A percentile compares a stretch with the other conserved stretches of the same genome.
Conservation (phyloP, 129 eudicot species). For the Chrysanthemum seticuspe region DNA sequence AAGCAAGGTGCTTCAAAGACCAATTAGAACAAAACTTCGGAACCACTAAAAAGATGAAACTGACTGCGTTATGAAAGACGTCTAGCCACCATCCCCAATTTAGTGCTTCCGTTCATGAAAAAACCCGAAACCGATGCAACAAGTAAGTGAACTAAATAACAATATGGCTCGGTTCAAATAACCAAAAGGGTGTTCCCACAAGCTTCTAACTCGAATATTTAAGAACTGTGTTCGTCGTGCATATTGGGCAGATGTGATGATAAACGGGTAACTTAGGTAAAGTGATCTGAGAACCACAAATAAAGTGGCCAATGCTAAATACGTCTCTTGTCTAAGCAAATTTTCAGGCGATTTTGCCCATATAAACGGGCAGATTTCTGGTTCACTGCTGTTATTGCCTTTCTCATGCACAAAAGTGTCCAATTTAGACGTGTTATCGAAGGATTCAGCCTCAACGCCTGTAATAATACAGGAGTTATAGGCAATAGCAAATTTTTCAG, state of each 20-base stretch:
- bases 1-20: conserved; percentile 22
- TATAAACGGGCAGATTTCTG: conserved; percentile 75
- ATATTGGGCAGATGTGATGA: conserved; percentile 45
- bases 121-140: conserved; percentile 65
- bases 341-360: conserved; percentile 96
- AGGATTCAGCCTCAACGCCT: conserved; percentile 44
- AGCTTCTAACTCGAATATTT: conserved; percentile 41
- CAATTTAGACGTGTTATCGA: conserved; percentile 30
- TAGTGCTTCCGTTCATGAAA: conserved; percentile 60
- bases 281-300: conserved; percentile 67
- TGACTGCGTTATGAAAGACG: conserved; percentile 20
- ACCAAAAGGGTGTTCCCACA: conserved; percentile 69
- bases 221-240: conserved; percentile 58
- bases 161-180: conserved; percentile 62
- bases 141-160: conserved; percentile 51
- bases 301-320: conserved; percentile 68
- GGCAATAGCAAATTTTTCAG: not conserved
- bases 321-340: conserved; percentile 72
- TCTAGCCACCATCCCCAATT: conserved; percentile 25
- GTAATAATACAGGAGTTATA: not conserved
- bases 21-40: conserved; percentile 33
- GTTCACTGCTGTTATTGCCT: conserved; percentile 18
- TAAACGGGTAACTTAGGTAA: conserved; percentile 47
- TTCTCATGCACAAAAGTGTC: conserved; percentile 30
- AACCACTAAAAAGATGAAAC: conserved; percentile 16